These are phyloP conservation scores for Fusarium miscanthi DNA, from an alignment of 2,329 filamentous ascomycete species.

Conservation along the genomic window DNA sequence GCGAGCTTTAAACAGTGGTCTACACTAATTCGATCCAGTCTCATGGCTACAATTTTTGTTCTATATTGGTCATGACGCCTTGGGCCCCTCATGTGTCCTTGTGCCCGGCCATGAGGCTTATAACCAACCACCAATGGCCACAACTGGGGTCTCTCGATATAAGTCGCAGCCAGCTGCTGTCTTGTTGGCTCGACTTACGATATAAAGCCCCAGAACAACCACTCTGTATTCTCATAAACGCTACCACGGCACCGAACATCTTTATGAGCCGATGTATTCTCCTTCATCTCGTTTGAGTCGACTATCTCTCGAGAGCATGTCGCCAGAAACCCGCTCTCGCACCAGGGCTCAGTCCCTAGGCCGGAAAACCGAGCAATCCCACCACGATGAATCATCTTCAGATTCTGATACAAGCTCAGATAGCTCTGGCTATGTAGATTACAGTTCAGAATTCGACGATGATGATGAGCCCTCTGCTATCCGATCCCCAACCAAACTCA, in stretches of 20 bases:
- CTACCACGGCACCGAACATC: not conserved
- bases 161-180: slow-evolving; percentile 1
- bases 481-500: slow-evolving; percentile 54
- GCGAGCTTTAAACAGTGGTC: not conserved
- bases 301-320: slow-evolving; percentile 48
- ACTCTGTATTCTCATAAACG: not conserved
- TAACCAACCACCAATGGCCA: slow-evolving; percentile 35
- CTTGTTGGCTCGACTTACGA: slow-evolving; percentile 1
- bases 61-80: slow-evolving; percentile 22
- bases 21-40: not conserved
- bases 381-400: slow-evolving; percentile 43
- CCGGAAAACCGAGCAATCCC: slow-evolving; percentile 3
- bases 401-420: slow-evolving; percentile 43
- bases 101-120: slow-evolving; percentile 33
- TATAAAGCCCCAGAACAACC: slow-evolving; percentile 39
- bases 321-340: slow-evolving; percentile 38
- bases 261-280: slow-evolving; percentile 41
- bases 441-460: slow-evolving; percentile 51
- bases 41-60: not conserved
- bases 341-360: slow-evolving; percentile 21
- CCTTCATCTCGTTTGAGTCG: slow-evolving; percentile 44
- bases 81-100: slow-evolving; percentile 30
- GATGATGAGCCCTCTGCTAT: slow-evolving; percentile 48
- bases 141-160: slow-evolving; percentile 26
- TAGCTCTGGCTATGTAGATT: slow-evolving; percentile 32